Percentiles rank a stretch among this genome's conserved stretches.
These are phyloP conservation scores for Silybum marianum DNA, from an alignment of 129 eudicot species.

Conservation along the genomic window DNA sequence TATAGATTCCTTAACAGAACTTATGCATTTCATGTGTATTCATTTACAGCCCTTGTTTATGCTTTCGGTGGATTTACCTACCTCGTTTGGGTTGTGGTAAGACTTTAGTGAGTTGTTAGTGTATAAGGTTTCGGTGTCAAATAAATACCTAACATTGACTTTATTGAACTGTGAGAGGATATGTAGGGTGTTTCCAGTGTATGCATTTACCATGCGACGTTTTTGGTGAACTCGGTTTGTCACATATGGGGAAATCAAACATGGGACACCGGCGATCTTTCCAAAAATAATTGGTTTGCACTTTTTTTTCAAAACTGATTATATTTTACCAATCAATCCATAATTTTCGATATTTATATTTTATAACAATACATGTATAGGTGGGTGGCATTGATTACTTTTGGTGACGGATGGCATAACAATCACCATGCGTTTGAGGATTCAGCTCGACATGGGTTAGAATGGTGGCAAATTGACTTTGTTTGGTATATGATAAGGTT, in stretches of 20 bases:
- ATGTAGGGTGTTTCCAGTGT: conserved; percentile 11
- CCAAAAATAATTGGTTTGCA: conserved; percentile 30
- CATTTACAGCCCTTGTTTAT: neutral
- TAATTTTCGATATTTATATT: no score
- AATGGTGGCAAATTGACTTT: conserved; percentile 64
- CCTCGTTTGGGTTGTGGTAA: conserved; percentile 23
- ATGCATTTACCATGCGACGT: conserved; percentile 2
- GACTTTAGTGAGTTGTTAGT: neutral
- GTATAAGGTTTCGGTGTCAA: no score
- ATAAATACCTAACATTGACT: no score
- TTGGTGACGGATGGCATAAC: conserved; percentile 74
- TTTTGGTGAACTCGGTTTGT: conserved; percentile 62
- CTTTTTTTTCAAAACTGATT: no score
- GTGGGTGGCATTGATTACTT: conserved; percentile 63
- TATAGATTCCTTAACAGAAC: conserved; percentile 18
- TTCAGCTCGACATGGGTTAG: conserved; percentile 65
- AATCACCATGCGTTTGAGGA: conserved; percentile 68
- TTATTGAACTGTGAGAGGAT: neutral
- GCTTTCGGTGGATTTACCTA: conserved; percentile 20
- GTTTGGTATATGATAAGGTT: conserved; percentile 54
- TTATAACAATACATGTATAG: conserved; percentile 9
- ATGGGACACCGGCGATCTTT: conserved; percentile 51
- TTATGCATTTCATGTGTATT: neutral
- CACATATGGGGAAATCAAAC: conserved; percentile 62
- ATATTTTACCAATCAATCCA: no score